Evolutionary conservation across 129 eudicot genomes (phyloP), one percentile per base, ranked within the genome.

Genomic region (Chrysanthemum lavandulifolium): DNA sequence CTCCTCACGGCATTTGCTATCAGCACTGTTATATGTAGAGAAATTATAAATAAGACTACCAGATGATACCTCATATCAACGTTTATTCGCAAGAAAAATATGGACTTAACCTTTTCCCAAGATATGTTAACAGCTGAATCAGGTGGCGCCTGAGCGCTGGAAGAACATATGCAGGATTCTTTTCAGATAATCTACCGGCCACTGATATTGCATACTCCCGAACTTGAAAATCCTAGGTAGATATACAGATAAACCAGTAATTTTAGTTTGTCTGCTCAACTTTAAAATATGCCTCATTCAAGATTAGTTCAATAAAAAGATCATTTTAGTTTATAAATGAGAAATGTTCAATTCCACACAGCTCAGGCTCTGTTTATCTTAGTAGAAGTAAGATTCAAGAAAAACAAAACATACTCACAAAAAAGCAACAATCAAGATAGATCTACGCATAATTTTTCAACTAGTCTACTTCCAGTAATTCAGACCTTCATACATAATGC

Each of bases 71-170:
- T 52, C 45, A 6, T 18, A 73, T 70, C 4, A 40, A 40, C 2
- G 9, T 58, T 19, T 5, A 76, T 27, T 66, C 33, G 50, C 15
- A 43, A 43, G 29, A 72, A 54, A 63, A 45, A 48, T 50, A 16
- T 65, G 19, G 70, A 70, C 76, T 53, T 71, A 40, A 94, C 98
- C 98, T 94, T 82, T 94, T 90, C 33, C 86, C 87, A 68, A 94
- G 80, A 81, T 90, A 87, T 29, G 96, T 94, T 77, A 94, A 76
- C 75, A 94, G 40, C 72, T 94, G 98, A 64, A 90, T 94, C 57
- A 94, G 97, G 85, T 90, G 92, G 60, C 97, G 91, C 23, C 98
- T 89, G 55, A 94, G 97, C 43, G 98, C 98, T 72, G 98, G 98
- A 71, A 94, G 91, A 69, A 88, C 98, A 86, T 94, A 90, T 72